phyloP scores from a whole-genome alignment of 1,284 basidiomycete genomes.

The Irpex sp. region DNA sequence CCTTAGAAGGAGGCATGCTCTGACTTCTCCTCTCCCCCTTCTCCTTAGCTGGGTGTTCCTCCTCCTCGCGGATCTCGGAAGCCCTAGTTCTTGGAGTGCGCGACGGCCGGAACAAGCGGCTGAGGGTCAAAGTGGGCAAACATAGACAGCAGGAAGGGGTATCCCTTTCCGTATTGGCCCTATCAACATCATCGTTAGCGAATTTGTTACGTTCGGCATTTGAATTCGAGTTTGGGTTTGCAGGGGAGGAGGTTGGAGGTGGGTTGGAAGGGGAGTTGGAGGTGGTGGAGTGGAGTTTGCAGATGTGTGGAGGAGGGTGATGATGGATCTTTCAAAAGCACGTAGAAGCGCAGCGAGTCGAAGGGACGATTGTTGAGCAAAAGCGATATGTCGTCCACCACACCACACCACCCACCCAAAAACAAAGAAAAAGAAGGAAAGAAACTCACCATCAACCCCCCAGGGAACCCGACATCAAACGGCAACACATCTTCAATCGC shows the following conservation, averaged over 20 bases:
- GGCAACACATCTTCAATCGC: constrained; percentile 15
- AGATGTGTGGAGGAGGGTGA: neutral
- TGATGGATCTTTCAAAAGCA: neutral
- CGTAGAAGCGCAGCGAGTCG: neutral
- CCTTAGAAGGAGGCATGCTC: too few species aligned
- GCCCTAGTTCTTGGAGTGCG: neutral
- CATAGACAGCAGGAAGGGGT: neutral
- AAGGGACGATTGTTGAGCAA: neutral
- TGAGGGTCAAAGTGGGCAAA: neutral
- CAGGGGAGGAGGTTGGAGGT: too few species aligned
- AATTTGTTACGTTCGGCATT: neutral
- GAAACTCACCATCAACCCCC: constrained; percentile 1
- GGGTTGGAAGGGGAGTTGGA: too few species aligned
- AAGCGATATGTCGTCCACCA: neutral
- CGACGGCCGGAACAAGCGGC: neutral
- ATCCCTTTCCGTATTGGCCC: neutral
- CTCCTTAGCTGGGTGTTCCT: too few species aligned
- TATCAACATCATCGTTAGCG: neutral
- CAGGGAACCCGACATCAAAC: constrained; percentile 21
- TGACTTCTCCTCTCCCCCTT: too few species aligned
- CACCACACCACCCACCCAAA: neutral
- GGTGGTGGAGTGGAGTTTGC: too few species aligned
- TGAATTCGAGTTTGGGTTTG: neutral
- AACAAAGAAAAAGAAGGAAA: neutral
- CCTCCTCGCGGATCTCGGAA: too few species aligned